phyloP scores from a whole-genome alignment of 2,329 filamentous ascomycete genomes.

The Zymoseptoria brevis region DNA sequence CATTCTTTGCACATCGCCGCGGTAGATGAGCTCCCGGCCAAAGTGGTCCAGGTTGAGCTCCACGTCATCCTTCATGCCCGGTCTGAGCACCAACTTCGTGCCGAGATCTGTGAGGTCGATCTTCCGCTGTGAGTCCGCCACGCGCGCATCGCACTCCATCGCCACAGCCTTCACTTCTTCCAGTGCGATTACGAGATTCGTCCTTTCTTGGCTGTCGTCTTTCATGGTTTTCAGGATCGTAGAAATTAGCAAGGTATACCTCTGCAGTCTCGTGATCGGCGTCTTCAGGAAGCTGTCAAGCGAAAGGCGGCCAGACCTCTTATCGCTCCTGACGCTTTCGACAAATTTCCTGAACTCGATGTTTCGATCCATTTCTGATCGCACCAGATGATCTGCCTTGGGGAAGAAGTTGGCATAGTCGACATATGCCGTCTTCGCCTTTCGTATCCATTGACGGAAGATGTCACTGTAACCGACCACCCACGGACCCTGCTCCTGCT shows the following conservation, averaged over 20 bases:
- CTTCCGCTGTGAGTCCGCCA: conserved; percentile 86
- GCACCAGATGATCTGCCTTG: conserved; percentile 71
- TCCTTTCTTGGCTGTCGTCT: conserved; percentile 81
- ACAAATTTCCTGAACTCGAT: conserved; percentile 79
- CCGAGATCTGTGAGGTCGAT: conserved; percentile 80
- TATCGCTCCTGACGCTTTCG: conserved; percentile 69
- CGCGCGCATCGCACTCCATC: conserved; percentile 81
- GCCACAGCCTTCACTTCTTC: conserved; percentile 88
- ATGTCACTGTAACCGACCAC: conserved; percentile 91
- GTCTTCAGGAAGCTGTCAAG: conserved; percentile 94
- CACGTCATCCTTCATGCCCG: conserved; percentile 74
- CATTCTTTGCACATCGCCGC: conserved; percentile 82
- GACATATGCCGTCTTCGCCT: conserved; percentile 79
- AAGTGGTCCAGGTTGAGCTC: conserved; percentile 86
- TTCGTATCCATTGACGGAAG: conserved; percentile 96
- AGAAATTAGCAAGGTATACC: conserved; percentile 74
- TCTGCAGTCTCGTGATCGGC: conserved; percentile 84
- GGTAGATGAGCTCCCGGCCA: conserved; percentile 80
- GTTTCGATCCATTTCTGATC: conserved; percentile 77
- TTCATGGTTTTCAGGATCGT: conserved; percentile 79
- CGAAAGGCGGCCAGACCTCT: conserved; percentile 70
- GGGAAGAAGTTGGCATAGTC: conserved; percentile 88
- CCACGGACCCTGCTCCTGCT: conserved; percentile 94
- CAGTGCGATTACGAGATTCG: conserved; percentile 73
- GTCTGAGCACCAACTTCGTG: conserved; percentile 73